Evolutionary conservation across 176 grass and related monocot genomes (phyloP).

Genomic region (Canna indica): DNA sequence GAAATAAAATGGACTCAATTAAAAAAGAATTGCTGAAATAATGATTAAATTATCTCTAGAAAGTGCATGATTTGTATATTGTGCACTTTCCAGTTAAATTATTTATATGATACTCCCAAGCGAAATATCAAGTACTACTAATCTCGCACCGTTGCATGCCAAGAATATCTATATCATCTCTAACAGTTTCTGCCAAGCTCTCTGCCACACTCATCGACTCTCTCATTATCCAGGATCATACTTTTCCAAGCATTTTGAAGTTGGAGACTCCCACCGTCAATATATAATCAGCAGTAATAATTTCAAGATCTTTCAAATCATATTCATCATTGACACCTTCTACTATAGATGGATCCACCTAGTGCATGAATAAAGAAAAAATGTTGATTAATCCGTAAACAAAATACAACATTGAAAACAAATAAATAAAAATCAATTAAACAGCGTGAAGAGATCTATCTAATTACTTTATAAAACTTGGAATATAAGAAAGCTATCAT

Average conservation of each 20-base stretch:
- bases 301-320: constrained; percentile 88
- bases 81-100: neutral
- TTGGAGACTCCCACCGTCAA: constrained; percentile 81
- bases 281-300: constrained; percentile 84
- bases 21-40: neutral
- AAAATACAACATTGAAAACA: no score
- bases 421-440: no score
- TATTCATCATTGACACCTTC: constrained; percentile 98
- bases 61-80: neutral
- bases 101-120: neutral
- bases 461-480: neutral
- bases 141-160: constrained; percentile 98
- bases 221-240: constrained; percentile 71
- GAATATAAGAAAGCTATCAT: neutral
- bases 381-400: neutral
- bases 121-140: constrained; percentile 9
- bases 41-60: neutral
- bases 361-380: constrained; percentile 15
- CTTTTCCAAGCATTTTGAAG: constrained; percentile 97
- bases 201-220: constrained; percentile 84
- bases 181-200: constrained; percentile 72
- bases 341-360: constrained; percentile 80
- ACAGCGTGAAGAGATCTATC: neutral
- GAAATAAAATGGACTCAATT: neutral
- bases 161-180: constrained; percentile 72